These are phyloP conservation scores for Cytospora chrysosperma DNA, from an alignment of 2,329 filamentous ascomycete genomes.

Conservation along the genomic window DNA sequence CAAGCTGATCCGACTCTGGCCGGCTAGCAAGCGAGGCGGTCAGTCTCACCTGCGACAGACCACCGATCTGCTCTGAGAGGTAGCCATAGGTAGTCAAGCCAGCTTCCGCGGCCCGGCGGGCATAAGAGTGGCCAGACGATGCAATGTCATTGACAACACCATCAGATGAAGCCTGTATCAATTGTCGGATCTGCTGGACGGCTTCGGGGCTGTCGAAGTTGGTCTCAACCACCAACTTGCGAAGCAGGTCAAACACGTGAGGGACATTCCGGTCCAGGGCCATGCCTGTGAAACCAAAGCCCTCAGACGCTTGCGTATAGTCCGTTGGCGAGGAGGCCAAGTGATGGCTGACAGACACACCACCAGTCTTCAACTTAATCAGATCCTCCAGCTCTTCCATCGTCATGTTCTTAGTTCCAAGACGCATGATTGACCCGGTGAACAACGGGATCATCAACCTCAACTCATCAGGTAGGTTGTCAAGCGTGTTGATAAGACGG, in stretches of 20 bases:
- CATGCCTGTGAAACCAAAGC: constrained; percentile 80
- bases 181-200: constrained; percentile 76
- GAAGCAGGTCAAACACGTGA: constrained; percentile 84
- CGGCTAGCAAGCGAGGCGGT: constrained; percentile 76
- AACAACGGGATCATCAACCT: constrained; percentile 85
- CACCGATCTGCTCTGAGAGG: constrained; percentile 79
- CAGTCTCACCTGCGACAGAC: constrained; percentile 86
- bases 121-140: constrained; percentile 84
- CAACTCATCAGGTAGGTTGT: constrained; percentile 79
- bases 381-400: constrained; percentile 96
- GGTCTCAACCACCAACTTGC: constrained; percentile 78
- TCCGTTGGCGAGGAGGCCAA: constrained; percentile 75
- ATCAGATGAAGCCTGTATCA: constrained; percentile 83
- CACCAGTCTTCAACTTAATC: constrained; percentile 95
- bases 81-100: constrained; percentile 70
- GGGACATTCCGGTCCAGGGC: constrained; percentile 87
- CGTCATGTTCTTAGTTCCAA: constrained; percentile 81
- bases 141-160: constrained; percentile 91
- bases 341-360: constrained; percentile 81
- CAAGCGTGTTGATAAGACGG: constrained; percentile 77
- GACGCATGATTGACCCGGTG: constrained; percentile 86
- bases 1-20: constrained; percentile 65
- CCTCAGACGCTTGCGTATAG: constrained; percentile 71
- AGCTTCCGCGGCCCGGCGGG: constrained; percentile 79
- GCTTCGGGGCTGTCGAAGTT: constrained; percentile 85